phyloP scores from a whole-genome alignment of 768 basidiomycete species.

The Leccinellum rugosiceps region DNA sequence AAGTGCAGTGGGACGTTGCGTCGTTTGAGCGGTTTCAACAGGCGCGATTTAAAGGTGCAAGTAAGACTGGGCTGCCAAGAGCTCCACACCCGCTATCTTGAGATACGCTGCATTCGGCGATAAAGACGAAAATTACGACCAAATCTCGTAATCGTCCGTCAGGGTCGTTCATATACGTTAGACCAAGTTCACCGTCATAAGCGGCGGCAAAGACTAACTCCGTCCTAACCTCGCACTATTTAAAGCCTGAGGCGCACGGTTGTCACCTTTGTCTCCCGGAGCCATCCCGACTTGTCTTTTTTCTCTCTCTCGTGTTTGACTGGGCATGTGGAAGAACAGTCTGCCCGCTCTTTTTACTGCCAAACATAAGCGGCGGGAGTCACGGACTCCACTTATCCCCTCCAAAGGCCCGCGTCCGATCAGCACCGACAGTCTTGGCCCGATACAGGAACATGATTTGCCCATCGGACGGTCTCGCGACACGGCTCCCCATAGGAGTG shows the following conservation, averaged over 20 bases:
- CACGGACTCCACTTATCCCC: slow-evolving; percentile 14
- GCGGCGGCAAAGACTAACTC: not conserved
- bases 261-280: not conserved
- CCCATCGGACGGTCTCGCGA: not conserved
- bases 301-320: not conserved
- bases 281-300: not conserved
- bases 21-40: not conserved
- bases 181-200: not conserved
- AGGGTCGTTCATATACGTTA: not conserved
- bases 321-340: slow-evolving; percentile 12
- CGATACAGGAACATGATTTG: slow-evolving; percentile 10
- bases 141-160: not conserved
- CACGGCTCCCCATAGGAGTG: not conserved
- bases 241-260: not conserved
- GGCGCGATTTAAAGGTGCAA: not conserved
- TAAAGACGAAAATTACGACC: not conserved
- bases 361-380: slow-evolving; percentile 4
- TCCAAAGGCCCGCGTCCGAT: not conserved
- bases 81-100: not conserved
- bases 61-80: not conserved
- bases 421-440: slow-evolving; percentile 6
- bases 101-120: not conserved
- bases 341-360: slow-evolving; percentile 10
- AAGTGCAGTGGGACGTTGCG: too few species aligned
- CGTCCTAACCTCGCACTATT: slow-evolving; percentile 8